Conservation (phyloP, 2,329 filamentous ascomycete species). For the Thielaviopsis ethacetica region DNA sequence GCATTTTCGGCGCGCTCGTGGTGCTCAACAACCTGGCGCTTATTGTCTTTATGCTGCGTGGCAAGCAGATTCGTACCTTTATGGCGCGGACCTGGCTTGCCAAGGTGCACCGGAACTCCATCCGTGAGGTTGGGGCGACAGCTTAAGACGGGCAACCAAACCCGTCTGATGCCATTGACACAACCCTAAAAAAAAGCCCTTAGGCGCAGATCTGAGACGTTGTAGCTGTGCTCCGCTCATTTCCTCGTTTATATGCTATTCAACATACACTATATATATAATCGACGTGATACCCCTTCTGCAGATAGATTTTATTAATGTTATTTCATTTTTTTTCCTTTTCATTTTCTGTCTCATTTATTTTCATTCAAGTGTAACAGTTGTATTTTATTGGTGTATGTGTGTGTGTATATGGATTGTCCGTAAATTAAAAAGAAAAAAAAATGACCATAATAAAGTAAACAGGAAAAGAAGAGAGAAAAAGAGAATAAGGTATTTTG, state of each 20-base stretch:
- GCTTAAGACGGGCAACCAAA: not conserved
- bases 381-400: not conserved
- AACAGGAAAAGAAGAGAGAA: not conserved
- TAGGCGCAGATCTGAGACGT: slow-evolving; percentile 12
- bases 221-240: slow-evolving; percentile 4
- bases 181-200: not conserved
- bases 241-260: slow-evolving; percentile 15
- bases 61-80: slow-evolving; percentile 30
- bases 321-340: not conserved
- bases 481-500: not conserved
- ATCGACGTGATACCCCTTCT: slow-evolving; percentile 4
- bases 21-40: slow-evolving; percentile 32
- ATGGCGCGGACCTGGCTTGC: slow-evolving; percentile 32
- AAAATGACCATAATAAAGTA: not conserved
- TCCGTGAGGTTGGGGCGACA: slow-evolving; percentile 17
- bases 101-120: slow-evolving; percentile 24
- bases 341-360: too few species aligned
- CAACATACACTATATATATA: slow-evolving; percentile 13
- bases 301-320: slow-evolving; percentile 1
- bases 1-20: slow-evolving; percentile 31
- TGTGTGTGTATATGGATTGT: too few species aligned
- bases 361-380: not conserved
- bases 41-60: slow-evolving; percentile 32
- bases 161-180: too few species aligned
- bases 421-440: too few species aligned